Percentiles rank a stretch among this genome's conserved stretches.
Evolutionary conservation across 768 basidiomycete species (phyloP).

Genomic region (Sporobolomyces pararoseus): DNA sequence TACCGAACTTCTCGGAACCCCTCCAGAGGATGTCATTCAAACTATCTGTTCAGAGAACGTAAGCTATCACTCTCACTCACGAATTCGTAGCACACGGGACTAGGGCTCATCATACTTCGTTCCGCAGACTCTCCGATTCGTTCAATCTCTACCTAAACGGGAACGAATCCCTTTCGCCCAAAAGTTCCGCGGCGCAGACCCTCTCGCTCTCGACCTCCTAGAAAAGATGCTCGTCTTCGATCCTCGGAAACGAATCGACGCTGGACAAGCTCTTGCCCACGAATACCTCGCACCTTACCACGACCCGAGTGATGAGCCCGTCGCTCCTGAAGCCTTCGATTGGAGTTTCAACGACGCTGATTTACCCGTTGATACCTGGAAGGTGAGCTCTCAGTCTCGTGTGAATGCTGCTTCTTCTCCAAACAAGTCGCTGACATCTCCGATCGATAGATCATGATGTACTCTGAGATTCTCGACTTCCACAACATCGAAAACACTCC

Average conservation of each 20-base stretch:
- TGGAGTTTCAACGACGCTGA: slow-evolving; percentile 99
- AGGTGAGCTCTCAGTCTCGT: slow-evolving; percentile 55
- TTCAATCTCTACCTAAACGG: slow-evolving; percentile 94
- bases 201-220: slow-evolving; percentile 85
- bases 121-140: slow-evolving; percentile 86
- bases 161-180: slow-evolving; percentile 91
- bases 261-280: slow-evolving; percentile 80
- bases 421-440: neutral
- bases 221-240: slow-evolving; percentile 99
- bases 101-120: no score
- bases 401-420: no score
- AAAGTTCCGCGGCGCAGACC: slow-evolving; percentile 83
- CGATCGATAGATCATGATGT: slow-evolving; percentile 71
- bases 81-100: no score
- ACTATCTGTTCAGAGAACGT: slow-evolving; percentile 98
- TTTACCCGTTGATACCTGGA: slow-evolving; percentile 97
- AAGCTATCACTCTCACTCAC: slow-evolving; percentile 45
- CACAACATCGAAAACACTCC: slow-evolving; percentile 41
- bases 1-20: slow-evolving; percentile 95
- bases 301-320: slow-evolving; percentile 95
- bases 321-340: slow-evolving; percentile 88
- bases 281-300: slow-evolving; percentile 96
- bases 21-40: slow-evolving; percentile 98
- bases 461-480: slow-evolving; percentile 66
- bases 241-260: slow-evolving; percentile 92